Evolutionary conservation across 805 yeast genomes (phyloP).

Genomic region (Candida ipomoeae): DNA sequence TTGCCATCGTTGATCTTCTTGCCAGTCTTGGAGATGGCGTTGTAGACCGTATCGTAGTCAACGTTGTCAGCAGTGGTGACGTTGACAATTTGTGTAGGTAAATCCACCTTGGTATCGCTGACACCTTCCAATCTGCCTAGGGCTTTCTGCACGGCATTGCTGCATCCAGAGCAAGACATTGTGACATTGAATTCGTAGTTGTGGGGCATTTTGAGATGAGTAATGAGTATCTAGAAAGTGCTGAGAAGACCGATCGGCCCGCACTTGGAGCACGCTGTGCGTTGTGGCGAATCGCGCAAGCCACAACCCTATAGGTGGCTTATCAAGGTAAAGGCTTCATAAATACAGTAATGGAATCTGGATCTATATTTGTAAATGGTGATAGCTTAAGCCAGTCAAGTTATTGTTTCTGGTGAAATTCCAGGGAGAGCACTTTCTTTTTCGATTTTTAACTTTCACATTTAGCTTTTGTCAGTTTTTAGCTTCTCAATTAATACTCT

Average conservation of each 20-base stretch:
- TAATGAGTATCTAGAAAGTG: neutral
- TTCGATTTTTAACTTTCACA: too few relatives aligned
- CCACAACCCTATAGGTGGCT: neutral
- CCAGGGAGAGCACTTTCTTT: too few relatives aligned
- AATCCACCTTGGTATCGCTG: constrained; percentile 63
- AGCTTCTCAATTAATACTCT: too few relatives aligned
- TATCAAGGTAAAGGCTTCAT: neutral
- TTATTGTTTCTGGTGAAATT: too few relatives aligned
- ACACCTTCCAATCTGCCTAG: constrained; percentile 71
- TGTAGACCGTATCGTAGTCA: constrained; percentile 73
- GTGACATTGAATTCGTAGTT: constrained; percentile 74
- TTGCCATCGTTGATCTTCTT: constrained; percentile 72
- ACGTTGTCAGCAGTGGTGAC: constrained; percentile 56
- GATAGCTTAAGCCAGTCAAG: too few relatives aligned
- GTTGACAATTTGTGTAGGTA: constrained; percentile 77
- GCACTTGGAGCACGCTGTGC: neutral
- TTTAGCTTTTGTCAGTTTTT: too few relatives aligned
- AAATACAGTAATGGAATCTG: too few relatives aligned
- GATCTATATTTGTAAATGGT: too few relatives aligned
- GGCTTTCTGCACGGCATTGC: constrained; percentile 79
- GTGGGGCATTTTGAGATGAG: constrained; percentile 14
- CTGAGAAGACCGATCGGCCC: neutral
- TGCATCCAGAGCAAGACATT: constrained; percentile 87
- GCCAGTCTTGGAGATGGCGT: constrained; percentile 85
- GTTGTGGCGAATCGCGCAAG: constrained; percentile 3